These are phyloP conservation scores for Brettanomyces bruxellensis DNA, from an alignment of 805 yeast species.

Conservation along the genomic window DNA sequence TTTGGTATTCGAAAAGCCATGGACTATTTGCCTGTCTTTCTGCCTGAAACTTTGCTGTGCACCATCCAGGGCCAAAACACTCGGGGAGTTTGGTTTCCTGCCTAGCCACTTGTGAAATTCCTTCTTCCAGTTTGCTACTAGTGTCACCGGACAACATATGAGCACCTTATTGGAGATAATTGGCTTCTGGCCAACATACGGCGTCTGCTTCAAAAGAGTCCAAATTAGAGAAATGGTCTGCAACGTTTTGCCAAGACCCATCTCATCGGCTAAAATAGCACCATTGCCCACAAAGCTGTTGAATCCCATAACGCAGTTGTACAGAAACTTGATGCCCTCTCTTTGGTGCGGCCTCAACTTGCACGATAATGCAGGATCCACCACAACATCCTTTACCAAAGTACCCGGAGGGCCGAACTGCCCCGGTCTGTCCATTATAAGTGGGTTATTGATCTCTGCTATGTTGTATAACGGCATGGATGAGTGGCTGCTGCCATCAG, in stretches of 20 bases:
- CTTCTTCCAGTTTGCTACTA: slow-evolving; percentile 76
- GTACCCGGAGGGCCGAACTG: slow-evolving; percentile 2
- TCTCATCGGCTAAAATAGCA: slow-evolving; percentile 87
- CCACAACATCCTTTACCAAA: slow-evolving; percentile 33
- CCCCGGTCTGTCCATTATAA: slow-evolving; percentile 7
- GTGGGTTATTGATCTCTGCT: slow-evolving; percentile 4
- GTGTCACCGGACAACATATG: slow-evolving; percentile 86
- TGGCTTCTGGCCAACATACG: slow-evolving; percentile 29
- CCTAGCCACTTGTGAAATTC: slow-evolving; percentile 91
- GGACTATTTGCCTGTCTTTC: slow-evolving; percentile 48
- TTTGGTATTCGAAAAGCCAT: slow-evolving; percentile 52
- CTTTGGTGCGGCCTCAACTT: slow-evolving; percentile 75
- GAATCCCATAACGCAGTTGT: slow-evolving; percentile 73
- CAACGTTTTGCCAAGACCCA: slow-evolving; percentile 91
- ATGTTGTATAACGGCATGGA: slow-evolving; percentile 9
- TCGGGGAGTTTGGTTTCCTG: slow-evolving; percentile 31
- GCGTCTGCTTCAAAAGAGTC: slow-evolving; percentile 69
- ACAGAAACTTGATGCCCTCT: slow-evolving; percentile 75
- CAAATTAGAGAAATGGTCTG: slow-evolving; percentile 78
- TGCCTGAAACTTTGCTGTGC: slow-evolving; percentile 29
- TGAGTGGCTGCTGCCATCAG: slow-evolving; percentile 5
- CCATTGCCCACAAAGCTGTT: slow-evolving; percentile 48
- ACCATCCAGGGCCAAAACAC: slow-evolving; percentile 52
- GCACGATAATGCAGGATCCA: slow-evolving; percentile 48
- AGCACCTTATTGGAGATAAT: slow-evolving; percentile 46